phyloP scores from a whole-genome alignment of 2,329 filamentous ascomycete genomes.

The Nothomitra cinnamomea region DNA sequence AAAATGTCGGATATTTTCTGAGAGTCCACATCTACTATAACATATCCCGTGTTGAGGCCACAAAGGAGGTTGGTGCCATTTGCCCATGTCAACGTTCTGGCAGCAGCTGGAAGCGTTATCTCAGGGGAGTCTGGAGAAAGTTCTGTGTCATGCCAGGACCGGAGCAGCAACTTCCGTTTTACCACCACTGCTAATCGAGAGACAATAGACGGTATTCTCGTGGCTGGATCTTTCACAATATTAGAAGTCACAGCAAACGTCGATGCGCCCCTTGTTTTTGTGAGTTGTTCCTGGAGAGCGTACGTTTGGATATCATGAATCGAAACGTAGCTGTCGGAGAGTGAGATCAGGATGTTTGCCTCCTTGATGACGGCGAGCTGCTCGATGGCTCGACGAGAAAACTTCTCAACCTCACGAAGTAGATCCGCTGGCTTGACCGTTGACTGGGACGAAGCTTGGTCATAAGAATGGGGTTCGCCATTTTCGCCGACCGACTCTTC shows the following conservation, averaged over 20 bases:
- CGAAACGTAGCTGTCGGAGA: constrained; percentile 79
- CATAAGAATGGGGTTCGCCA: constrained; percentile 12
- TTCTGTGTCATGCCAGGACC: constrained; percentile 95
- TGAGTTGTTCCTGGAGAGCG: constrained; percentile 60
- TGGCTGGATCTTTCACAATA: constrained; percentile 75
- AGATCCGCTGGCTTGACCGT: constrained; percentile 40
- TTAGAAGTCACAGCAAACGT: constrained; percentile 91
- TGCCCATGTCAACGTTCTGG: constrained; percentile 84
- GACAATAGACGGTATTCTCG: constrained; percentile 82
- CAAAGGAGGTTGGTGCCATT: constrained; percentile 73
- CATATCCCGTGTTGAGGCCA: constrained; percentile 81
- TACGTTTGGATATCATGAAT: constrained; percentile 82
- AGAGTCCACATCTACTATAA: constrained; percentile 70
- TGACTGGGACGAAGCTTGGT: constrained; percentile 25
- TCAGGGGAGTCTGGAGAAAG: constrained; percentile 57
- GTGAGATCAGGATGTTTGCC: constrained; percentile 73
- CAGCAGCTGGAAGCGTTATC: constrained; percentile 62
- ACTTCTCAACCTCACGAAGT: constrained; percentile 82
- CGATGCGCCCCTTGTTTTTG: constrained; percentile 72
- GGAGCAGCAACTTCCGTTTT: constrained; percentile 75
- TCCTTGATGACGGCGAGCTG: constrained; percentile 94
- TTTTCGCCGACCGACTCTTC: constrained; percentile 25
- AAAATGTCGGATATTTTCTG: constrained; percentile 60
- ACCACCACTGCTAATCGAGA: constrained; percentile 82
- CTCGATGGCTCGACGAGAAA: constrained; percentile 76